Conservation (phyloP, 495 filamentous ascomycete genomes). For the Lasiosphaeria miniovina region DNA sequence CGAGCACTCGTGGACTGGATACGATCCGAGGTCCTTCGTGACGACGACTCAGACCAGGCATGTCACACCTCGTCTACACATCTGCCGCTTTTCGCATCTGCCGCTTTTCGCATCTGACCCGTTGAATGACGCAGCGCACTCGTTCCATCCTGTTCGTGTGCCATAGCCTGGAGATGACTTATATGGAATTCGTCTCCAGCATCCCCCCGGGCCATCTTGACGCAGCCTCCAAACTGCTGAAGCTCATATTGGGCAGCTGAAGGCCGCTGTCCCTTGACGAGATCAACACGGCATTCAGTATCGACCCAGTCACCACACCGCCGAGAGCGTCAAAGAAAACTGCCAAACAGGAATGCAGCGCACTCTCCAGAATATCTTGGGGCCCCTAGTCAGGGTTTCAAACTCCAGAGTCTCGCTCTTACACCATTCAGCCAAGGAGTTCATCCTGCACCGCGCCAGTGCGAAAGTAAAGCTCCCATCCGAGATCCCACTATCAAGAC, state of each 20-base stretch:
- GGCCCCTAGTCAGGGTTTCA: slow-evolving; percentile 20
- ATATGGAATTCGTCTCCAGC: slow-evolving; percentile 16
- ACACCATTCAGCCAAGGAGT: slow-evolving; percentile 27
- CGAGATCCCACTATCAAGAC: slow-evolving; percentile 4
- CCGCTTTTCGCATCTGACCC: neutral
- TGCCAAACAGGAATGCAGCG: slow-evolving; percentile 12
- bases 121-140: neutral
- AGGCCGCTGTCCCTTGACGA: slow-evolving; percentile 18
- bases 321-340: slow-evolving; percentile 7
- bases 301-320: slow-evolving; percentile 7
- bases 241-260: slow-evolving; percentile 17
- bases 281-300: slow-evolving; percentile 20
- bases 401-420: slow-evolving; percentile 18
- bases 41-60: neutral
- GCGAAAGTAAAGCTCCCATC: slow-evolving; percentile 6
- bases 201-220: slow-evolving; percentile 11
- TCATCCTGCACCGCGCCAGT: slow-evolving; percentile 6
- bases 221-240: slow-evolving; percentile 13
- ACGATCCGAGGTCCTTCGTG: neutral
- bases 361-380: slow-evolving; percentile 20
- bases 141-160: slow-evolving; percentile 11
- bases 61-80: neutral
- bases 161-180: slow-evolving; percentile 17
- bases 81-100: neutral
- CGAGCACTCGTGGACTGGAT: slow-evolving; percentile 2